phyloP scores from a whole-genome alignment of 768 basidiomycete genomes.

The Suillus luteus region DNA sequence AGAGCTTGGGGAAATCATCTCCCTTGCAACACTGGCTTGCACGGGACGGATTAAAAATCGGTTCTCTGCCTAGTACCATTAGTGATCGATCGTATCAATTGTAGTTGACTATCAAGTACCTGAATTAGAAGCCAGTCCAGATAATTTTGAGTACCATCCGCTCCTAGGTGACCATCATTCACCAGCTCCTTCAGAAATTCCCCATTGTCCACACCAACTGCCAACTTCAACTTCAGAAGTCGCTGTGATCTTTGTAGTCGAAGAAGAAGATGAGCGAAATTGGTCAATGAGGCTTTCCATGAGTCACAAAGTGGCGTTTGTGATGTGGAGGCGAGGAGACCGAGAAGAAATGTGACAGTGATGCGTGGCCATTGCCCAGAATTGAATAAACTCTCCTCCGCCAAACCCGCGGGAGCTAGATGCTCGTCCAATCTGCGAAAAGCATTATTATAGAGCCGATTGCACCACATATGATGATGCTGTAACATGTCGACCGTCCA shows the following conservation, averaged over 20 bases:
- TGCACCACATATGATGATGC: conserved; percentile 10
- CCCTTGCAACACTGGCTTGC: conserved; percentile 29
- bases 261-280: conserved; percentile 31
- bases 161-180: conserved; percentile 23
- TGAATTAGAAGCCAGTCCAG: conserved; percentile 27
- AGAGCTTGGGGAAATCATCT: conserved; percentile 35
- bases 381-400: conserved; percentile 17
- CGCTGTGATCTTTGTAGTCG: conserved; percentile 39
- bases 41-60: conserved; percentile 29
- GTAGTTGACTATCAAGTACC: conserved; percentile 10
- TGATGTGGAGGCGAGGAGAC: conserved; percentile 28
- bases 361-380: conserved; percentile 39
- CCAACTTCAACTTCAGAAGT: conserved; percentile 28
- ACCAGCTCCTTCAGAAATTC: conserved; percentile 21
- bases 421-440: conserved; percentile 7
- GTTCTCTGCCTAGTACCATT: conserved; percentile 27
- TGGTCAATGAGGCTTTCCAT: conserved; percentile 34
- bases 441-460: neutral
- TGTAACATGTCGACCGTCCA: neutral
- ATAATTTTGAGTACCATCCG: conserved; percentile 16
- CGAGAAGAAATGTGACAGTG: conserved; percentile 31
- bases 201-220: conserved; percentile 8
- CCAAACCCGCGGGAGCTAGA: conserved; percentile 17
- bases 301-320: conserved; percentile 11
- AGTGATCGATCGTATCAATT: conserved; percentile 2